Percentiles rank a stretch among this genome's conserved stretches.
These are phyloP conservation scores for Cercospora zeae-maydis DNA, from an alignment of 2,329 filamentous ascomycete genomes.

Conservation along the genomic window DNA sequence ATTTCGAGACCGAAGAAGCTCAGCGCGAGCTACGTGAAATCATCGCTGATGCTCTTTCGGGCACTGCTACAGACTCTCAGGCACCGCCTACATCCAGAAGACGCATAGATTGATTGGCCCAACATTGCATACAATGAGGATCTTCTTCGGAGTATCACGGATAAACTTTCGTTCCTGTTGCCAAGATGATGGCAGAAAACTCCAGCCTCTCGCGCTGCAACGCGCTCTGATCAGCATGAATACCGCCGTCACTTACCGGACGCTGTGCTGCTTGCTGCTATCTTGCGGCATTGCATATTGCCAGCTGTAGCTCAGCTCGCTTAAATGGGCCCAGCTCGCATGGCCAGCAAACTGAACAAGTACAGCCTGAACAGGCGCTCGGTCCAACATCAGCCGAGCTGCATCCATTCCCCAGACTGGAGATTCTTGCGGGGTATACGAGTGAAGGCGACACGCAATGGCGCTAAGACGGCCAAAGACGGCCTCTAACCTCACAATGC, in stretches of 20 bases:
- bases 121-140: background rate
- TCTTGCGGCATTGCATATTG: background rate
- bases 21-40: constrained; percentile 75
- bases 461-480: background rate
- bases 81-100: constrained; percentile 18
- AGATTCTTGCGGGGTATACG: constrained; percentile 6
- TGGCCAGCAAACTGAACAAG: background rate
- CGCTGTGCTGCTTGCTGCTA: no score
- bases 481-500: background rate
- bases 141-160: background rate
- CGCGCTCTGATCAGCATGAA: background rate
- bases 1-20: constrained; percentile 76
- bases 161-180: background rate
- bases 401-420: background rate
- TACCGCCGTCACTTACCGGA: background rate
- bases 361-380: background rate
- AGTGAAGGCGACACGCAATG: background rate
- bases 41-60: constrained; percentile 74
- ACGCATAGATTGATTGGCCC: constrained; percentile 18
- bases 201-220: background rate
- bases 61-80: constrained; percentile 54
- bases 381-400: constrained; percentile 1
- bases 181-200: background rate
- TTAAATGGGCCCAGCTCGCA: background rate
- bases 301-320: background rate